Evolutionary conservation across 257 asterid genomes (phyloP), one percentile per base, ranked within the genome.

Genomic region (Nicotiana attenuata): DNA sequence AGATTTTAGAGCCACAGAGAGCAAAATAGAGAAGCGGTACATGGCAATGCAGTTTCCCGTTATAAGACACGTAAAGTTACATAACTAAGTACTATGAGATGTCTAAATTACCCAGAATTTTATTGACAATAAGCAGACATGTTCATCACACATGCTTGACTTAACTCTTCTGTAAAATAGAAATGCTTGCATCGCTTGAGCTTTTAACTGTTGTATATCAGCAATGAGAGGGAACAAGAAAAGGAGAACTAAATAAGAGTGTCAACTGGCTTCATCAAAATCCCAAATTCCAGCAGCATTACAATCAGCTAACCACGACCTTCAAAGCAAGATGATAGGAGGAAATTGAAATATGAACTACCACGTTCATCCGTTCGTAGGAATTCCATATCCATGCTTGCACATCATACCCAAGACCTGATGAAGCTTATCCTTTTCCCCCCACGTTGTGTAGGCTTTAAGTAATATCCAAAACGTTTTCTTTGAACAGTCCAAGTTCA

Each of bases 391-490:
- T 45, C 98, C 99, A 81, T 83, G 87, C 83, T 90, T 92, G 93
- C 84, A 90, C 97, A 94, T 89, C 85, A 87, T 50, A 59, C 96
- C 99, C 53, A 83, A 16, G 80, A 92, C 91, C 88, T 89, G 91
- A 83, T 90, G 87, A 80, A 92, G 88, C 87, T 93, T 94, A 80
- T 83, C 65, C 80, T 82, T 87, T 73, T 87, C 87, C 41, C 89
- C 97, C 84, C 90, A 87, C 38, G 33, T 84, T 76, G 71, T 29
- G 85, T 96, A 94, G 19, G 93, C 86, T 47, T 82, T 82, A 17
- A 66, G 84, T 90, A 94, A 82, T 85, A 94, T 93, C 93, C 92
- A 88, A 59, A 89, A 86, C 3, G 98, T 92, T 82, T 85, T 94
- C 88, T 86, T 87, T 11, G 95, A 81, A 22, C 82, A 60, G 64